Base-by-base conservation (phyloP, 2,329 filamentous ascomycete genomes). In the Claviceps paspali region DNA sequence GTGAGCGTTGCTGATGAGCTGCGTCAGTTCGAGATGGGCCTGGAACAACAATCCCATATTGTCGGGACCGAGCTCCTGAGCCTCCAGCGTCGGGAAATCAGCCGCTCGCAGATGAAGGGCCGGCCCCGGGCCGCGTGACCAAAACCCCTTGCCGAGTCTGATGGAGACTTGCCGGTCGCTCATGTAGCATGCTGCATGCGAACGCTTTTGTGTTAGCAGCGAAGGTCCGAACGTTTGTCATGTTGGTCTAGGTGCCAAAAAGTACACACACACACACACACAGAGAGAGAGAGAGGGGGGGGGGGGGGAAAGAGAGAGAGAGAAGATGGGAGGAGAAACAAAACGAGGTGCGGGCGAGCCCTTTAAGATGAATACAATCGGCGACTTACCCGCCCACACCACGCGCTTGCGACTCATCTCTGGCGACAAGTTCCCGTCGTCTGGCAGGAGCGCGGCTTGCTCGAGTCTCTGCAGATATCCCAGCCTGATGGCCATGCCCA, bases 1-100 rank as follows among this genome's bases (percentile, higher is more conserved):
- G 40, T 83, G 79, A 0, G 82, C 77, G 46, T 82, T 83, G 15
- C 75, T 76, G 49, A 82, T 82, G 2, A 84, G 62, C 45, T 82
- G 73, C 0, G 78, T 83, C 18, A 83, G 60, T 47, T 83, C 79
- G 6, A 84, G 57, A 18, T 76, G 79, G 0, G 79, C 79, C 46
- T 82, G 77, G 45, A 82, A 80, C 8, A 82, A 72, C 35, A 72
- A 68, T 1, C 76, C 75, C 44, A 77, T 73, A 48, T 83, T 74
- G 43, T 82, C 78, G 9, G 76, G 70, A 1, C 71, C 73, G 1
- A 70, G 64, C 2, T 53, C 64, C 19, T 66, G 59, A 0, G 73
- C 73, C 26, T 75, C 68, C 10, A 83, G 54, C 8, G 76, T 77
- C 0, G 78, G 77, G 41, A 81, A 82, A 47, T 82, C 77, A 39